Evolutionary conservation across 495 filamentous ascomycete species (phyloP), one percentile per base, ranked within the genome.

Genomic region (Clohesyomyces aquaticus): DNA sequence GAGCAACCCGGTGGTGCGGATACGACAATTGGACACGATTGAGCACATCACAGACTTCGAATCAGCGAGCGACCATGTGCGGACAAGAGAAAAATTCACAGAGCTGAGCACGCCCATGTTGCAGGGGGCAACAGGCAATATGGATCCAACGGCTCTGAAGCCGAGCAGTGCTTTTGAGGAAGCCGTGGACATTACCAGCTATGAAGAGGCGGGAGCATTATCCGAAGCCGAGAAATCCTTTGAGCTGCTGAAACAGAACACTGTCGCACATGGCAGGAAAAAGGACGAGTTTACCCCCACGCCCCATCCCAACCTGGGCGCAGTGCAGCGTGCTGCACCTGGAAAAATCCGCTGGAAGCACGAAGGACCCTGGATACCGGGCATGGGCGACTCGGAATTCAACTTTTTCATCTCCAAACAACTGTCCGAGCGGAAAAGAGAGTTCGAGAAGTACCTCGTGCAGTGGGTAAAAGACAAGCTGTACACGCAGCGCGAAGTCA

Each of bases 11-110:
- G 80, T 87, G 21, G 80, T 96, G 38, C 81, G 88, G 35, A 78
- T 97, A 57, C 77, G 77, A 12, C 81, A 86, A 29, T 79, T 95
- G 56, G 94, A 99, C 78, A 93, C 91, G 6, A 84, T 85, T 61
- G 92, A 97, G 77, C 90, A 96, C 72, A 85, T 96, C 74, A 96
- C 91, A 58, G 91, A 96, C 61, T 99, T 91, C 77, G 82, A 87
- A 58, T 91, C 90, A 41, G 88, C 91, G 1, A 81, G 86, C 51
- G 91, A 96, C 71, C 91, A 96, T 73, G 85, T 87, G 23, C 76
- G 90, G 65, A 92, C 91, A 11, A 76, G 96, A 47, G 79, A 83
- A 72, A 98, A 98, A 77, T 98, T 88, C 81, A 89, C 91, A 68
- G 91, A 96, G 71, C 77, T 92, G 70, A 80, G 84, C 59, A 75